phyloP scores from a whole-genome alignment of 305 asterid genomes.

The Fraxinus floribunda region DNA sequence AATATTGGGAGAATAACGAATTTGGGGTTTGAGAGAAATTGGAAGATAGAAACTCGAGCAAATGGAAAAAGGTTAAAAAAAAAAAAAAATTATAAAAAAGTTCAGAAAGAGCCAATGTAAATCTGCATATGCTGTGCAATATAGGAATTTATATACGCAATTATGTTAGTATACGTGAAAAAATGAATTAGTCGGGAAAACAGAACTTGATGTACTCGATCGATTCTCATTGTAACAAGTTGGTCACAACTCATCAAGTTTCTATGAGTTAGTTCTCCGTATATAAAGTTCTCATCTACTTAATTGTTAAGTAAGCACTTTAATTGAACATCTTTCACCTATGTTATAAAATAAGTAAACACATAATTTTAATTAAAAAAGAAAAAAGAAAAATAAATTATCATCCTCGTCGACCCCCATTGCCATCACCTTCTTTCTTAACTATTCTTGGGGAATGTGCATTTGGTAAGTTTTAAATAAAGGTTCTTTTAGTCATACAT shows the following conservation, averaged over 20 bases:
- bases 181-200: no score
- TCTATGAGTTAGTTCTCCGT: neutral
- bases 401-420: neutral
- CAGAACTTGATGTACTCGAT: no score
- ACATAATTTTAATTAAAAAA: neutral
- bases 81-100: no score
- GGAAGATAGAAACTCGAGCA: neutral
- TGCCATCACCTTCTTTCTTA: neutral
- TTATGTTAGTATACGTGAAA: no score
- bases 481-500: no score
- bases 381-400: neutral
- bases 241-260: no score
- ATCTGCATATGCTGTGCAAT: no score
- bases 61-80: no score
- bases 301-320: neutral
- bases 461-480: no score
- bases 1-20: neutral
- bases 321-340: neutral
- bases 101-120: neutral
- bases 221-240: no score
- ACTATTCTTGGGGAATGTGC: neutral
- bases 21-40: neutral
- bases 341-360: neutral
- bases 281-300: neutral
- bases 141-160: no score